Percentiles rank a stretch among this genome's conserved stretches.
Evolutionary conservation across 75 land plant genomes (phyloP).

Genomic region (Pinus taeda): DNA sequence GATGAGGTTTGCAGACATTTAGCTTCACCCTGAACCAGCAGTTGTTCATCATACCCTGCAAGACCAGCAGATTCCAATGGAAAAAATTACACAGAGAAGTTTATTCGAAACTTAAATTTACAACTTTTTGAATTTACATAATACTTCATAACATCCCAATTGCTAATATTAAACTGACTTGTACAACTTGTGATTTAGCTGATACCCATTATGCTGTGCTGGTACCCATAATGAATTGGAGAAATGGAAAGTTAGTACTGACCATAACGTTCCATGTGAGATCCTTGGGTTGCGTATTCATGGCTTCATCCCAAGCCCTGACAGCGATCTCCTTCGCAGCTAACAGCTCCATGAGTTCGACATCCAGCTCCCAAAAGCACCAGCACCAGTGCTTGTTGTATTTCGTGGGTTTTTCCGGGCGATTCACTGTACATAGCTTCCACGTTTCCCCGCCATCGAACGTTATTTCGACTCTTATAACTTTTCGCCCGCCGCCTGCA

Average conservation of each 20-base stretch:
- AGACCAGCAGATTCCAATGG: no score
- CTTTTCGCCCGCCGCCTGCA: constrained; percentile 93
- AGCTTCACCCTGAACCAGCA: constrained; percentile 93
- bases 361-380: constrained; percentile 88
- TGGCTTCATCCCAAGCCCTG: constrained; percentile 91
- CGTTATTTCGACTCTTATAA: constrained; percentile 85
- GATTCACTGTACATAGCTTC: constrained; percentile 56
- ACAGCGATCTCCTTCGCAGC: constrained; percentile 86
- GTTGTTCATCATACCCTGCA: constrained; percentile 99
- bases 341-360: constrained; percentile 71
- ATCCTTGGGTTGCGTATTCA: constrained; percentile 91
- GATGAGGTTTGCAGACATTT: constrained; percentile 61
- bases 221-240: no score
- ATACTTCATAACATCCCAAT: no score
- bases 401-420: constrained; percentile 78
- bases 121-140: no score
- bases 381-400: constrained; percentile 97
- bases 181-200: no score
- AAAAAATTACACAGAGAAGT: no score
- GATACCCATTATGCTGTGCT: no score
- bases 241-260: background rate
- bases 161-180: no score
- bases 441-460: constrained; percentile 81
- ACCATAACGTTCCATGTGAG: constrained; percentile 77
- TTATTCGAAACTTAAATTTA: no score